Percentiles rank a stretch among this genome's conserved stretches.
These are phyloP conservation scores for Ambispora gerdemannii DNA, from an alignment of 192 early-diverging fungal genomes.

Conservation along the genomic window DNA sequence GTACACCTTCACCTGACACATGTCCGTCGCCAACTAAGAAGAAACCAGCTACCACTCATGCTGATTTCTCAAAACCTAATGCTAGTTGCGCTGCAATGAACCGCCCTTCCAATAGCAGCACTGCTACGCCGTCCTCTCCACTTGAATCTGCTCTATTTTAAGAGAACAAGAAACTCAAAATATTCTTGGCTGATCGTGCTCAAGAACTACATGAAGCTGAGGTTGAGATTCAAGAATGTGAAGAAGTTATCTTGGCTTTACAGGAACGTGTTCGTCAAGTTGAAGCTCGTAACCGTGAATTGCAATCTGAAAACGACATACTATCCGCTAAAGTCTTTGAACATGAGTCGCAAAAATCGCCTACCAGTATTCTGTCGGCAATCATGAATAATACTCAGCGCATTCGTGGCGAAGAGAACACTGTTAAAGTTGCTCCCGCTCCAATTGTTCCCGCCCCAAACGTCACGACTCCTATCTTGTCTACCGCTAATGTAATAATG, in stretches of 20 bases:
- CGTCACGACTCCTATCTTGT: background rate
- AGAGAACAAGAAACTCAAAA: constrained; percentile 14
- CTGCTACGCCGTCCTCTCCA: background rate
- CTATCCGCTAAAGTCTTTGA: background rate
- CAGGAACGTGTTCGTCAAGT: constrained; percentile 3
- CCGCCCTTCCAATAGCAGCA: background rate
- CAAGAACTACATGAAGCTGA: constrained; percentile 8
- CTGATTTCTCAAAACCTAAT: no score
- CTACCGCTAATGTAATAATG: background rate
- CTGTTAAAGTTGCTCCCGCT: no score
- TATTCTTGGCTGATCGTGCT: background rate
- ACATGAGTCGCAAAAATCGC: background rate
- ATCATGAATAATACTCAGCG: constrained; percentile 14
- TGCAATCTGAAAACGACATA: background rate
- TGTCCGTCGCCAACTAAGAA: no score
- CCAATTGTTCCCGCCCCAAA: background rate
- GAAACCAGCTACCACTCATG: no score
- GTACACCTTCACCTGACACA: background rate
- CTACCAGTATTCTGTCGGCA: background rate
- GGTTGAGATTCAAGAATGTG: background rate
- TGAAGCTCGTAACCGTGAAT: constrained; percentile 12
- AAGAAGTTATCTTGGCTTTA: constrained; percentile 17
- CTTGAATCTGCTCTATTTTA: background rate
- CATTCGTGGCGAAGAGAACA: constrained; percentile 7
- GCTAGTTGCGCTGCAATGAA: background rate